These are phyloP conservation scores for Thecaphora thlaspeos DNA, from an alignment of 1,284 basidiomycete genomes.

Conservation along the genomic window DNA sequence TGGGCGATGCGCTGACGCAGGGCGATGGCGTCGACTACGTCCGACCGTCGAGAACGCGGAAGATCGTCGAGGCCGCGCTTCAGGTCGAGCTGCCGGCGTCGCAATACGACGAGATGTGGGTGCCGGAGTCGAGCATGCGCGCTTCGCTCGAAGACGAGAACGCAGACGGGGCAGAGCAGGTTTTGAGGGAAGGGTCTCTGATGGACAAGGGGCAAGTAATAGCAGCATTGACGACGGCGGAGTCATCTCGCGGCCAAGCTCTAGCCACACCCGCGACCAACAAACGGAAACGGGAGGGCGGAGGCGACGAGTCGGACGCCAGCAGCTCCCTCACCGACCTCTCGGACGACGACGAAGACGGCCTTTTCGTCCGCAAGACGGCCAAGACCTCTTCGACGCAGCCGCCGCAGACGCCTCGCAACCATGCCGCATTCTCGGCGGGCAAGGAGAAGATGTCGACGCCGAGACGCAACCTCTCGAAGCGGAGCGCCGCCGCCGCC, in stretches of 20 bases:
- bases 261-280: not conserved
- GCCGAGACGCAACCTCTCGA: slow-evolving; percentile 8
- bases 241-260: not conserved
- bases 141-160: slow-evolving; percentile 8
- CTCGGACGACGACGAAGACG: slow-evolving; percentile 17
- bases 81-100: slow-evolving; percentile 16
- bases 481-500: slow-evolving; percentile 31
- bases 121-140: slow-evolving; percentile 30
- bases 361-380: no score
- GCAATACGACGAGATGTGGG: slow-evolving; percentile 27
- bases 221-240: slow-evolving; percentile 1
- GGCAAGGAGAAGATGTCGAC: not conserved
- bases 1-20: slow-evolving; percentile 4
- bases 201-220: not conserved
- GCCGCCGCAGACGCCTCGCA: slow-evolving; percentile 16
- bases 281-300: not conserved
- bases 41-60: slow-evolving; percentile 17
- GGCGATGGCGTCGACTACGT: slow-evolving; percentile 2
- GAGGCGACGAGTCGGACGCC: not conserved
- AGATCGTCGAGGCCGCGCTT: slow-evolving; percentile 23
- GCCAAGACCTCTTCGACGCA: no score
- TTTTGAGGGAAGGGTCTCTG: not conserved
- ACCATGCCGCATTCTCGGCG: slow-evolving; percentile 1
- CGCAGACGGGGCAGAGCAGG: no score
- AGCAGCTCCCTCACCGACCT: not conserved